phyloP scores from a whole-genome alignment of 768 basidiomycete genomes.

The Phlebiopsis gigantea region DNA sequence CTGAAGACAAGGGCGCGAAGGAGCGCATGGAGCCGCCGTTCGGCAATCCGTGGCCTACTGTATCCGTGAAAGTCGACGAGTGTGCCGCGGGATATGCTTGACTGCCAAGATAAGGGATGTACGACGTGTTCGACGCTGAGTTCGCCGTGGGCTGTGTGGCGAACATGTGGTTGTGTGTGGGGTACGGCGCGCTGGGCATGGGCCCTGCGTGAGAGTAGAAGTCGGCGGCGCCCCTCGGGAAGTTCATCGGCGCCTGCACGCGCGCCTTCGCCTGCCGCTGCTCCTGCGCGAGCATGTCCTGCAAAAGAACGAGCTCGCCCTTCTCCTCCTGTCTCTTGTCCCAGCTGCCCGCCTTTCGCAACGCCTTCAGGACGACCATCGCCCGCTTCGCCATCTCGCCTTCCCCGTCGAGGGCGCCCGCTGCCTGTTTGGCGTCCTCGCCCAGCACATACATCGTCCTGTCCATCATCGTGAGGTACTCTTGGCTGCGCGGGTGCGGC shows the following conservation, averaged over 20 bases:
- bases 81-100: neutral
- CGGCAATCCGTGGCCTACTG: neutral
- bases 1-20: neutral
- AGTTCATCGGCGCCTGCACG: too few relatives aligned
- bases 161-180: neutral
- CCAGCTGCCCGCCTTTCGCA: conserved; percentile 27
- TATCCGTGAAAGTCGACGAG: neutral
- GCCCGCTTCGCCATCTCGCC: conserved; percentile 36
- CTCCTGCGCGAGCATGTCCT: conserved; percentile 9
- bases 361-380: conserved; percentile 31
- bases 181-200: neutral
- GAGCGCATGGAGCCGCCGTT: neutral
- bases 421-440: conserved; percentile 12
- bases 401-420: conserved; percentile 28
- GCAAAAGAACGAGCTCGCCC: conserved; percentile 11
- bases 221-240: neutral
- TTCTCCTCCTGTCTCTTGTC: conserved; percentile 12
- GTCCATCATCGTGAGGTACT: conserved; percentile 34
- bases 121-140: neutral
- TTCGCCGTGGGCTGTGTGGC: neutral
- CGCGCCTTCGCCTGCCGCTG: neutral
- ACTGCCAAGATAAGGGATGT: neutral
- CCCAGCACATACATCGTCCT: conserved; percentile 33
- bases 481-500: conserved; percentile 27
- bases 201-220: neutral